Percentiles rank a stretch among this genome's conserved stretches.
phyloP scores from a whole-genome alignment of 139 green algal genomes.

The Tetratostichococcus sp. region DNA sequence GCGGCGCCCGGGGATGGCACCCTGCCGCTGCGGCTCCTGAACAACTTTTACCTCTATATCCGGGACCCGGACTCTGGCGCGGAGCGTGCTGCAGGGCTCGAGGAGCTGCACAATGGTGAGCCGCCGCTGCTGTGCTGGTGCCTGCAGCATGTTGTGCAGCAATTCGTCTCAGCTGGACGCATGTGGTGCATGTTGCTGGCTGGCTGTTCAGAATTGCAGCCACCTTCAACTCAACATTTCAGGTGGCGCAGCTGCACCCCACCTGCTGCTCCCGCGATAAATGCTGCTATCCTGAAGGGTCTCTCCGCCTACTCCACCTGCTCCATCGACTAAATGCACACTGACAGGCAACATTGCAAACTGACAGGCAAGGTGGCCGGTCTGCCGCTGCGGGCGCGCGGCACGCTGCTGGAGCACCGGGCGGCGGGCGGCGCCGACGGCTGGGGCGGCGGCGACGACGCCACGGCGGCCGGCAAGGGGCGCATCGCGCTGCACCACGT shows the following conservation, averaged over 20 bases:
- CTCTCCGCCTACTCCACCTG: too few relatives aligned
- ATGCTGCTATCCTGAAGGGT: too few relatives aligned
- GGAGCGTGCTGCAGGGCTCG: conserved; percentile 5
- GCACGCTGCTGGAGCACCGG: conserved; percentile 16
- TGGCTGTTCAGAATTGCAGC: too few relatives aligned
- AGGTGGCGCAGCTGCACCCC: too few relatives aligned
- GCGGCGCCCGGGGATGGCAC: neutral
- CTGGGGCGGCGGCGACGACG: too few relatives aligned
- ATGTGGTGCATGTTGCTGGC: too few relatives aligned
- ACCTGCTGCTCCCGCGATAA: too few relatives aligned
- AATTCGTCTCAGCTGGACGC: too few relatives aligned
- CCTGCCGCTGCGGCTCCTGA: conserved; percentile 11
- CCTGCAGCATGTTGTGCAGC: too few relatives aligned
- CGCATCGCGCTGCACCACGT: conserved; percentile 8
- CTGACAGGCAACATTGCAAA: too few relatives aligned
- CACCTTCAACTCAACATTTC: too few relatives aligned
- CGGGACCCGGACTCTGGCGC: neutral
- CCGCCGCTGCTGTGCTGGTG: neutral
- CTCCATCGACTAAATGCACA: too few relatives aligned
- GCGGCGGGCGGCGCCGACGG: neutral
- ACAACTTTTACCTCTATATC: conserved; percentile 19
- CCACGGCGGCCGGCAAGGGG: neutral
- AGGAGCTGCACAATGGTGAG: conserved; percentile 8
- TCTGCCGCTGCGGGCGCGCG: conserved; percentile 8
- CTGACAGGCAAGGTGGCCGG: conserved; percentile 8